phyloP scores from a whole-genome alignment of 768 basidiomycete genomes.

The Imleria badia region DNA sequence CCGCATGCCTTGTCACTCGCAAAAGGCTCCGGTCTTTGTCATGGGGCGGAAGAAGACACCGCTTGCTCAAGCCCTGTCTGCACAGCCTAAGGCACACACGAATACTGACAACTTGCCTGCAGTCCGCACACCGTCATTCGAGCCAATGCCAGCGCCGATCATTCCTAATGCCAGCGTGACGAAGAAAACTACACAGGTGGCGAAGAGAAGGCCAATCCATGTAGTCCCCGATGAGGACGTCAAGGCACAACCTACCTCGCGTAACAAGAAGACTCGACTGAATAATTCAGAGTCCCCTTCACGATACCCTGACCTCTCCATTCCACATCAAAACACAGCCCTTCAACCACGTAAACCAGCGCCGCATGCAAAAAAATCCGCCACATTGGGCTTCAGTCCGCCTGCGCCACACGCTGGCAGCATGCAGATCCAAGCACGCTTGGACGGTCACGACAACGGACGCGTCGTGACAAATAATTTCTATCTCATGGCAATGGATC shows the following conservation, averaged over 20 bases:
- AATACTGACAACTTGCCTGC: too few species aligned
- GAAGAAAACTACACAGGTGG: neutral
- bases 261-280: neutral
- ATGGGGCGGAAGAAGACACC: neutral
- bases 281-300: neutral
- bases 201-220: neutral
- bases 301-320: too few species aligned
- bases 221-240: neutral
- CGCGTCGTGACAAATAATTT: neutral
- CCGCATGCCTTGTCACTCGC: too few species aligned
- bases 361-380: too few species aligned
- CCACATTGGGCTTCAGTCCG: neutral
- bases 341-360: too few species aligned
- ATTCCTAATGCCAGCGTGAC: too few species aligned
- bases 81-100: too few species aligned
- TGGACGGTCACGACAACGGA: neutral
- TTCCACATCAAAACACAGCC: too few species aligned
- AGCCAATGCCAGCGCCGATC: too few species aligned
- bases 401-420: too few species aligned
- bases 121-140: too few species aligned
- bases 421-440: neutral
- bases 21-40: neutral
- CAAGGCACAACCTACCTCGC: neutral
- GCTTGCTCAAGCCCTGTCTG: too few species aligned
- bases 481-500: slow-evolving; percentile 1